A percentile compares a stretch with the other conserved stretches of the same genome.
These are phyloP conservation scores for Saccharomycopsis capsularis DNA, from an alignment of 805 yeast species.

Conservation along the genomic window DNA sequence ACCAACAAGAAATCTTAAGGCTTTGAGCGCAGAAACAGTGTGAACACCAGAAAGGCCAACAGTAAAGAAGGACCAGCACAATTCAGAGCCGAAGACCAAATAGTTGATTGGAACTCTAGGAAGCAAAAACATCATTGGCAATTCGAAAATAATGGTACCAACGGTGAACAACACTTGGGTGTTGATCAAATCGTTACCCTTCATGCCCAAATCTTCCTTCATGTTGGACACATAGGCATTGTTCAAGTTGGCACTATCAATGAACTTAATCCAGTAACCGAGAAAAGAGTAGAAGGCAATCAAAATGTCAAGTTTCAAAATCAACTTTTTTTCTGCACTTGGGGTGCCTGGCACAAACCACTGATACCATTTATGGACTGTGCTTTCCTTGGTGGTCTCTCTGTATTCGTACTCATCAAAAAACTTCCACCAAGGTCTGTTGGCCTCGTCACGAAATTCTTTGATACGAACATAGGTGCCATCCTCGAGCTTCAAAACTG, in stretches of 20 bases:
- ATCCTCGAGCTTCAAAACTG: conserved; percentile 1
- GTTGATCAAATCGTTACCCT: conserved; percentile 56
- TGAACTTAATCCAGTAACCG: conserved; percentile 62
- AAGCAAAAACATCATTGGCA: conserved; percentile 54
- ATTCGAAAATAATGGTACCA: conserved; percentile 54
- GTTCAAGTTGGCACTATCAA: conserved; percentile 53
- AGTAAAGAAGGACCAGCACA: conserved; percentile 64
- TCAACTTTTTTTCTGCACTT: conserved; percentile 38
- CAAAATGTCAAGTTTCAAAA: conserved; percentile 48
- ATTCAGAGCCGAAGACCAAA: conserved; percentile 48
- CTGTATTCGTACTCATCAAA: conserved; percentile 59
- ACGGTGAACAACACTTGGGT: conserved; percentile 52
- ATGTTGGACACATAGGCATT: conserved; percentile 65
- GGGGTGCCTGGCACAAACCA: conserved; percentile 35
- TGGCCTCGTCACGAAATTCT: conserved; percentile 35
- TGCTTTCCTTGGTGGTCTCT: conserved; percentile 30
- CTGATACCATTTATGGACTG: conserved; percentile 41
- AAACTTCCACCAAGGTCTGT: conserved; percentile 39
- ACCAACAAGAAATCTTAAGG: conserved; percentile 59
- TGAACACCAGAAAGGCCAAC: conserved; percentile 46
- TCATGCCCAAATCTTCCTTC: conserved; percentile 47
- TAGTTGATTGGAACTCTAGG: conserved; percentile 50
- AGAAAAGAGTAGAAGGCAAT: conserved; percentile 50
- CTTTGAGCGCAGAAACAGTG: conserved; percentile 47
- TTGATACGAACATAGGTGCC: conserved; percentile 10